Evolutionary conservation across 805 yeast genomes (phyloP), one percentile per base, ranked within the genome.

Genomic region (Suhomyces xylopsoci): DNA sequence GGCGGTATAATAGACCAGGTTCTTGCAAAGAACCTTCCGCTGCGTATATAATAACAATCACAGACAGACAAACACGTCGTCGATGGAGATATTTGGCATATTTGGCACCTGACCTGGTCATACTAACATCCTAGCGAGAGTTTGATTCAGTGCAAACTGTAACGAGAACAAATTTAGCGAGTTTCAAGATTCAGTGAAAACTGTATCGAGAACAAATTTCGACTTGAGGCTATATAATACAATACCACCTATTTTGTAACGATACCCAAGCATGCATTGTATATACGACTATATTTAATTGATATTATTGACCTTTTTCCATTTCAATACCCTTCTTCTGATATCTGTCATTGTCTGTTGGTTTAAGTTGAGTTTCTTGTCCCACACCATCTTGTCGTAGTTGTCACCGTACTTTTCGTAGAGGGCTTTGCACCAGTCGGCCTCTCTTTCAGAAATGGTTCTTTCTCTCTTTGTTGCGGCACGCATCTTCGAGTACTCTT

Each of bases 341-440:
- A 93, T 73, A 62, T 90, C 96, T 25, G 96, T 96, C n/a, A 84
- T 85, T 55, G 88, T 80, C 67, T 88, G 90, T 72, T 92, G 97
- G 69, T 79, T 81, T 2, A 85, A 81, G 68, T 93, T 93, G 56
- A 92, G 77, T 68, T 88, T 88, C 70, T 81, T 82, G 68, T 94
- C 99, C 88, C 96, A 88, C 67, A 83, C 87, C 99, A 94, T 94
- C 61, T 85, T 88, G 46, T 80, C 85, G 66, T 84, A 91, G 67
- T 94, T 87, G 58, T 90, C 96, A 15, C 97, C 97, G 64, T 94
- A 84, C 66, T 90, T 90, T 19, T 81, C 82, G 54, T 84, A 78
- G 40, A 94, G 74, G 22, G 69, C 69, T 46, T 67, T 70, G 42
- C 89, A 68, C 96, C 97, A 90, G 32, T 80, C 87, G 45, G 69